These are phyloP conservation scores for Phialophora macrospora DNA, from an alignment of 2,329 filamentous ascomycete genomes.

Conservation along the genomic window DNA sequence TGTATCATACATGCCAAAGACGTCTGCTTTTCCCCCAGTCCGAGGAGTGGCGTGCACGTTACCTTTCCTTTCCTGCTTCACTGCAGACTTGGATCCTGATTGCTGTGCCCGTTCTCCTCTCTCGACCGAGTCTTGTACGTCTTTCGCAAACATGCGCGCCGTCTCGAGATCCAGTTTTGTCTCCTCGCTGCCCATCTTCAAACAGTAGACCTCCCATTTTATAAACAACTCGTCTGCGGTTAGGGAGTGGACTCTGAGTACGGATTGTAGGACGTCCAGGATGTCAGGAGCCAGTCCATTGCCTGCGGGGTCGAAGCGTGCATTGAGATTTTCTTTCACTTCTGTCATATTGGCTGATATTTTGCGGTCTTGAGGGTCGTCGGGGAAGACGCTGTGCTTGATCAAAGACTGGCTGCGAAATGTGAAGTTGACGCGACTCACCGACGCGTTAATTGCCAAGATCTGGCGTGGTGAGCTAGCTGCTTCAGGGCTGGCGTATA, in stretches of 20 bases:
- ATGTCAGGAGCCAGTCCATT: slow-evolving; percentile 74
- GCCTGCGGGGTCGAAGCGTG: slow-evolving; percentile 62
- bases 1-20: slow-evolving; percentile 74
- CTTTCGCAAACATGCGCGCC: slow-evolving; percentile 79
- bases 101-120: slow-evolving; percentile 70
- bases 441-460: background rate
- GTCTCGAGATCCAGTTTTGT: slow-evolving; percentile 72
- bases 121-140: slow-evolving; percentile 82
- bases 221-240: slow-evolving; percentile 87
- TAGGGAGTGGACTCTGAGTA: slow-evolving; percentile 81
- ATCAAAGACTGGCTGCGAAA: background rate
- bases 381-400: background rate
- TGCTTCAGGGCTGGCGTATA: background rate
- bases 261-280: slow-evolving; percentile 78
- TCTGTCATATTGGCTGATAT: slow-evolving; percentile 47
- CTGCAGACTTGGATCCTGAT: slow-evolving; percentile 56
- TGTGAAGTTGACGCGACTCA: background rate
- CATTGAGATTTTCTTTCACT: slow-evolving; percentile 59
- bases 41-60: slow-evolving; percentile 65
- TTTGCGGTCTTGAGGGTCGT: background rate
- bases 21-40: slow-evolving; percentile 64
- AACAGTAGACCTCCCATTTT: slow-evolving; percentile 98
- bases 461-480: background rate
- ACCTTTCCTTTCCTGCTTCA: slow-evolving; percentile 67
- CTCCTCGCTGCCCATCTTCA: slow-evolving; percentile 87